Conservation (phyloP, 306 rosid genomes). For the Fragaria ananassa region DNA sequence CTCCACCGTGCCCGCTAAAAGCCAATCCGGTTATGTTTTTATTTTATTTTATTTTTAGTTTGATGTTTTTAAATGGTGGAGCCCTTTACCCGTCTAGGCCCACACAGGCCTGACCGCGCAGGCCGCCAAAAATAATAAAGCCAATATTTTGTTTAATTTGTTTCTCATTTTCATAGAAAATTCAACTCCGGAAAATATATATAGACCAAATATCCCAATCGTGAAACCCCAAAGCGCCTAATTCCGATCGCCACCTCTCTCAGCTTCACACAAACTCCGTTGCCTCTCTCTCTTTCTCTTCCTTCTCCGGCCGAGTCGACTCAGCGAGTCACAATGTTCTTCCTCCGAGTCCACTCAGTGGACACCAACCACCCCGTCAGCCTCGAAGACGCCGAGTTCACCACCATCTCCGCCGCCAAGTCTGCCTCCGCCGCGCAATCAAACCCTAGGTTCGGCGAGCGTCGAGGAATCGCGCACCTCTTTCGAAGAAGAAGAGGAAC, state of each 20-base stretch:
- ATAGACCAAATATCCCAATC: background rate
- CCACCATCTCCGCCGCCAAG: slow-evolving; percentile 23
- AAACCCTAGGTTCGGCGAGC: slow-evolving; percentile 46
- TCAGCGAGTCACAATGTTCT: slow-evolving; percentile 53
- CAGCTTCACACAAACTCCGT: background rate
- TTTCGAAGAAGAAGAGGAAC: slow-evolving; percentile 52
- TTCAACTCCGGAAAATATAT: no score
- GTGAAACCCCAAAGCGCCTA: background rate
- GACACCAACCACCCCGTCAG: slow-evolving; percentile 57
- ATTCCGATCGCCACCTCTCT: background rate
- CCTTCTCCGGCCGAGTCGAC: background rate
- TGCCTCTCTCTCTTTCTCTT: background rate
- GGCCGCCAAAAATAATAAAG: no score
- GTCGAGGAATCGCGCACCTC: slow-evolving; percentile 69
- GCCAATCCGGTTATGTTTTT: no score
- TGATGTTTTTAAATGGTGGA: no score
- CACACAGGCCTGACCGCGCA: no score
- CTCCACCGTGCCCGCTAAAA: no score
- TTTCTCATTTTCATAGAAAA: no score
- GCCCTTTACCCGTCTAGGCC: no score
- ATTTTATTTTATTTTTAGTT: no score
- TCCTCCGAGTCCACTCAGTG: slow-evolving; percentile 82
- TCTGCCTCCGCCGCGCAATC: slow-evolving; percentile 10
- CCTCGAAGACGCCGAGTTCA: slow-evolving; percentile 32
- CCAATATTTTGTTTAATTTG: no score